phyloP scores from a whole-genome alignment of 768 basidiomycete species.

The Auricularia cornea region DNA sequence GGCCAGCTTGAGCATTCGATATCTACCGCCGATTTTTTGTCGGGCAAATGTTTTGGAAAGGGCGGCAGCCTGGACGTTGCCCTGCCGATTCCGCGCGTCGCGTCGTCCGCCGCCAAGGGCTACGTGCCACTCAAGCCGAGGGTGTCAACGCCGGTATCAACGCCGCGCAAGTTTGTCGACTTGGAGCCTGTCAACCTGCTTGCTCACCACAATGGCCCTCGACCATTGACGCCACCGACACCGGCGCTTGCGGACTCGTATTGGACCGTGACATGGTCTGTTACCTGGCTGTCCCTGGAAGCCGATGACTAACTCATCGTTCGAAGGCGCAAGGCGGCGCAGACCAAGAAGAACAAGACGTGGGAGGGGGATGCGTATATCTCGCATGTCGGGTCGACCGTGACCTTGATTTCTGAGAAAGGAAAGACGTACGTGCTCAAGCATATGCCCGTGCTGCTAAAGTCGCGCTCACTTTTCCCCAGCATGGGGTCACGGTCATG shows the following conservation, averaged over 20 bases:
- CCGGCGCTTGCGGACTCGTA: constrained; percentile 25
- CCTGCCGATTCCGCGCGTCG: constrained; percentile 15
- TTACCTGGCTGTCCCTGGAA: neutral
- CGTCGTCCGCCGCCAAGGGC: constrained; percentile 24
- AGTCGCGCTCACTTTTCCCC: neutral
- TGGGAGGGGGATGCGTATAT: constrained; percentile 80
- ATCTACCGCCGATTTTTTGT: constrained; percentile 46
- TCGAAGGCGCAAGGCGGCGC: constrained; percentile 55
- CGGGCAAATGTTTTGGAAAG: constrained; percentile 56
- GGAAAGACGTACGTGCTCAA: constrained; percentile 10
- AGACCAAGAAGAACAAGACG: constrained; percentile 70
- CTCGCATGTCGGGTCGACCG: constrained; percentile 14
- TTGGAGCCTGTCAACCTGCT: neutral
- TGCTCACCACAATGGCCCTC: neutral
- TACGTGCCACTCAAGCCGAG: constrained; percentile 23
- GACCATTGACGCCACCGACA: constrained; percentile 5
- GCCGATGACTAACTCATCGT: neutral
- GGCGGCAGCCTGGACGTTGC: constrained; percentile 15
- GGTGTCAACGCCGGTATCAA: constrained; percentile 14
- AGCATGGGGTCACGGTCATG: constrained; percentile 58
- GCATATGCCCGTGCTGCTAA: neutral
- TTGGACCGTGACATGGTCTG: constrained; percentile 68
- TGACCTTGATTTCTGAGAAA: constrained; percentile 13
- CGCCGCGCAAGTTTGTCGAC: constrained; percentile 6
- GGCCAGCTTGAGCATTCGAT: constrained; percentile 44